Conservation (phyloP, 768 basidiomycete genomes). For the Podaxis sp. region DNA sequence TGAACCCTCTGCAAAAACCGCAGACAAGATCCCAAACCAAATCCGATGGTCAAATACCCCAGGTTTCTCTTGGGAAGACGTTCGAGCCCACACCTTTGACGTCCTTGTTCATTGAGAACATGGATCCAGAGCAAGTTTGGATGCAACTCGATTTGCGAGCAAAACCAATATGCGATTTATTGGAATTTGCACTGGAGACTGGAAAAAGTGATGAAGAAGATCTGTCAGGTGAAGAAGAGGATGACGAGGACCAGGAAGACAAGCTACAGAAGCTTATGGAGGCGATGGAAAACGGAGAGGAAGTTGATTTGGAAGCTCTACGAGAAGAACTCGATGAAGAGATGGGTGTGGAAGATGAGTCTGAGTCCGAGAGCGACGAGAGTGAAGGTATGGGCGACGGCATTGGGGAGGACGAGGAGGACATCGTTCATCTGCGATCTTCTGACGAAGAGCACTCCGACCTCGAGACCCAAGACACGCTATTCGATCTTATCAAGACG, state of each 20-base stretch:
- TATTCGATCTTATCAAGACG: constrained; percentile 23
- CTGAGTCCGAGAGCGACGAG: constrained; percentile 16
- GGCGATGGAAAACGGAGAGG: constrained; percentile 88
- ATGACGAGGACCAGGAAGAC: constrained; percentile 77
- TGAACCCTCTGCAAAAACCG: constrained; percentile 69
- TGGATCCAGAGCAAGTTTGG: constrained; percentile 91
- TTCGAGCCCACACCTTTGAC: constrained; percentile 70
- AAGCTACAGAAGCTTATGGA: constrained; percentile 92
- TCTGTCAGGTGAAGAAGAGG: constrained; percentile 33
- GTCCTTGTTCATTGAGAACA: constrained; percentile 70
- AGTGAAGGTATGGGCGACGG: constrained; percentile 21
- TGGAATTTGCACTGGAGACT: constrained; percentile 65
- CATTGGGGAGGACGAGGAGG: constrained; percentile 14
- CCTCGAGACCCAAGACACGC: constrained; percentile 27
- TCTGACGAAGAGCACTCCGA: constrained; percentile 33
- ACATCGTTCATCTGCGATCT: constrained; percentile 34
- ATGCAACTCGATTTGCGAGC: constrained; percentile 86
- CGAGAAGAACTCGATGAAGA: constrained; percentile 18
- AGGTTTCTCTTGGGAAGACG: constrained; percentile 29
- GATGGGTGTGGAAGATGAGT: constrained; percentile 22
- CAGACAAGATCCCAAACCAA: constrained; percentile 69
- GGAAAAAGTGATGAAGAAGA: constrained; percentile 38
- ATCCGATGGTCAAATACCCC: constrained; percentile 38
- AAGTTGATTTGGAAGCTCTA: constrained; percentile 47
- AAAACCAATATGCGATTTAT: constrained; percentile 64